Evolutionary conservation across 2,329 filamentous ascomycete genomes (phyloP), one percentile per base, ranked within the genome.

Genomic region (Emericellopsis atlantica): DNA sequence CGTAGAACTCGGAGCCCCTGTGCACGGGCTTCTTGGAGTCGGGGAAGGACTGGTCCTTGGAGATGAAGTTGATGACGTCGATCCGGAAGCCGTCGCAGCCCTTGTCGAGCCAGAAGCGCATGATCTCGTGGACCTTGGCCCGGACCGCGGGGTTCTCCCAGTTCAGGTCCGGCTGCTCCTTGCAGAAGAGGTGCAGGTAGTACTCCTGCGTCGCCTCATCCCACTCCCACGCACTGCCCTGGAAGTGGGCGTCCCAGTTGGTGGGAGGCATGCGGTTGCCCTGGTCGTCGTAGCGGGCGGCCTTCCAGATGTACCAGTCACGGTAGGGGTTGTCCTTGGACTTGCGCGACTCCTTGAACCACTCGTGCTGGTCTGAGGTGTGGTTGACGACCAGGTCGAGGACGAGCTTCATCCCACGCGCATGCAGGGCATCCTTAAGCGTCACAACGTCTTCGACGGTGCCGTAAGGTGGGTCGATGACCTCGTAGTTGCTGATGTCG

Each of bases 371-470:
- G 45, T 68, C 58, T 35, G 59, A 65, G 1, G 81, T 86, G 54
- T 88, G 82, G 46, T 86, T 87, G 40, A 85, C 73, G 2, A 87
- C 83, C 9, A 87, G 60, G 50, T 87, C 82, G 48, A 86, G 70
- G 18, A 87, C 69, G 10, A 87, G 62, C 53, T 78, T 81, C 72
- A 87, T 82, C 3, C 69, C 73, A 3, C 77, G 64, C 26, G 68
- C 56, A 44, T 85, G 79, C 22, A 76, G 70, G 21, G 69, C 70
- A 37, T 74, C 56, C 40, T 80, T 78, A 41, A 87, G 58, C 2
- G 61, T 55, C 39, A 85, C 79, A 18, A 86, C 74, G 53, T 88
- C 80, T 39, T 64, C 62, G 32, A 88, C 61, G 15, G 76, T 76
- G 14, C 83, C 83, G 46, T 84, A 87, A 14, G 69, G 69, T 2